These are phyloP conservation scores for Hypoxylon sp. DNA, from an alignment of 2,329 filamentous ascomycete species.

Conservation along the genomic window DNA sequence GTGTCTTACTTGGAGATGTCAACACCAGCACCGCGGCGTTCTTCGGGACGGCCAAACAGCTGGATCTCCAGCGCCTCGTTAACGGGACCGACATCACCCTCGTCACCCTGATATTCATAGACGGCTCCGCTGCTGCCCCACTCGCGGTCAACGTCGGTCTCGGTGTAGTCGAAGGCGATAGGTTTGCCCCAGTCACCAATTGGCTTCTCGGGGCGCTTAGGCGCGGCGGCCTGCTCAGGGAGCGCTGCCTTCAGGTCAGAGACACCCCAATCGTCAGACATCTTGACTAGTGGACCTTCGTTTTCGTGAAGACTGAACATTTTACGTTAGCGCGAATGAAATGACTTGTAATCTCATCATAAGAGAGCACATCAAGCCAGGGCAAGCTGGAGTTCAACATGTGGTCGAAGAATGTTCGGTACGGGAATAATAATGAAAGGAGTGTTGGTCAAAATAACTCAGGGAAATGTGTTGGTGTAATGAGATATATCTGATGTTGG, in stretches of 20 bases:
- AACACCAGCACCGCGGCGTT: conserved; percentile 67
- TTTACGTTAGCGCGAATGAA: conserved; percentile 13
- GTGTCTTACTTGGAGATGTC: conserved; percentile 59
- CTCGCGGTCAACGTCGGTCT: conserved; percentile 50
- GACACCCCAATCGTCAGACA: conserved; percentile 47
- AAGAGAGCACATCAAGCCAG: neutral
- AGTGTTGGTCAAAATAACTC: neutral
- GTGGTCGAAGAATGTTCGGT: neutral
- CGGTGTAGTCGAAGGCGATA: conserved; percentile 65
- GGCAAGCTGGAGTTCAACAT: neutral
- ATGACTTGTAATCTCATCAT: neutral
- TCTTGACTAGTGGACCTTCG: conserved; percentile 38
- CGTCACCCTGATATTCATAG: conserved; percentile 90
- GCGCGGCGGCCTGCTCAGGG: conserved; percentile 42
- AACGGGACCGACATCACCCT: conserved; percentile 84
- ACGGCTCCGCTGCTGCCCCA: conserved; percentile 72
- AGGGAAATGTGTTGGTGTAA: neutral
- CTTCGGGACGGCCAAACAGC: conserved; percentile 76
- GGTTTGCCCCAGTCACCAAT: conserved; percentile 63
- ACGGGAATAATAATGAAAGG: neutral
- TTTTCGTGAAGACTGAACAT: conserved; percentile 11
- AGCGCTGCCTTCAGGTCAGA: conserved; percentile 55
- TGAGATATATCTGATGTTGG: neutral
- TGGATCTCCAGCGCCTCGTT: conserved; percentile 78
- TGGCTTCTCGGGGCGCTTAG: conserved; percentile 36